Evolutionary conservation across 2,329 filamentous ascomycete genomes (phyloP).

Genomic region (Peltaster fructicola): DNA sequence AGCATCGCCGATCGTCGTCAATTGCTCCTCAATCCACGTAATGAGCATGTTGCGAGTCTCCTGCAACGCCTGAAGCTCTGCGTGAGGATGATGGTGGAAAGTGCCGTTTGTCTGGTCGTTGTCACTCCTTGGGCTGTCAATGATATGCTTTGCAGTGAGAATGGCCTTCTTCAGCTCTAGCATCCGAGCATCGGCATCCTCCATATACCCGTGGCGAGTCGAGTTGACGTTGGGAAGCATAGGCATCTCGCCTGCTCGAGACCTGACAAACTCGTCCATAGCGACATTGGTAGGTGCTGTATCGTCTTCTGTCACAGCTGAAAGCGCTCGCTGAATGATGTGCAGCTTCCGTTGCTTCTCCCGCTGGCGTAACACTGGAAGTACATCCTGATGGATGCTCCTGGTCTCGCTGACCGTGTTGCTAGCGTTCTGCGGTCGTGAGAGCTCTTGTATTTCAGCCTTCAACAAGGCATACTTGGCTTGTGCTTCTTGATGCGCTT

Average conservation of each 20-base stretch:
- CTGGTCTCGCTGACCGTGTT: neutral
- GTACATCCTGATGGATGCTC: neutral
- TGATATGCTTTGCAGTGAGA: constrained; percentile 9
- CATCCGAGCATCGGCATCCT: constrained; percentile 11
- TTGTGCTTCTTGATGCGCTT: constrained; percentile 14
- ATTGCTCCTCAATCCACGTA: constrained; percentile 17
- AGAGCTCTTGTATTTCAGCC: constrained; percentile 8
- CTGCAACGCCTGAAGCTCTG: constrained; percentile 13
- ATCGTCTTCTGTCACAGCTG: constrained; percentile 4
- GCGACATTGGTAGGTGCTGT: neutral
- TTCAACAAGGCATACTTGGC: constrained; percentile 14
- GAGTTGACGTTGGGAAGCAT: constrained; percentile 11
- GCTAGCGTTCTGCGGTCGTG: neutral
- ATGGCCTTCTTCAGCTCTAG: constrained; percentile 16
- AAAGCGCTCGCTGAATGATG: constrained; percentile 11
- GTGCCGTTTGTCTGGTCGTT: neutral
- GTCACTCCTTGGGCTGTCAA: constrained; percentile 6
- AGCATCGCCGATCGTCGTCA: constrained; percentile 13
- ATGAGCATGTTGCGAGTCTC: constrained; percentile 16
- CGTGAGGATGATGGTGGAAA: constrained; percentile 3
- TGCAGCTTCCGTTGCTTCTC: constrained; percentile 14
- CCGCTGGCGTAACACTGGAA: constrained; percentile 12
- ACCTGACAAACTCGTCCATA: constrained; percentile 12
- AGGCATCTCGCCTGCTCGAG: constrained; percentile 13
- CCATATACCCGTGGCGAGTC: constrained; percentile 6